Percentiles rank a stretch among this genome's conserved stretches.
Evolutionary conservation across 2,329 filamentous ascomycete species (phyloP).

Genomic region (Gnomoniopsis sp.): DNA sequence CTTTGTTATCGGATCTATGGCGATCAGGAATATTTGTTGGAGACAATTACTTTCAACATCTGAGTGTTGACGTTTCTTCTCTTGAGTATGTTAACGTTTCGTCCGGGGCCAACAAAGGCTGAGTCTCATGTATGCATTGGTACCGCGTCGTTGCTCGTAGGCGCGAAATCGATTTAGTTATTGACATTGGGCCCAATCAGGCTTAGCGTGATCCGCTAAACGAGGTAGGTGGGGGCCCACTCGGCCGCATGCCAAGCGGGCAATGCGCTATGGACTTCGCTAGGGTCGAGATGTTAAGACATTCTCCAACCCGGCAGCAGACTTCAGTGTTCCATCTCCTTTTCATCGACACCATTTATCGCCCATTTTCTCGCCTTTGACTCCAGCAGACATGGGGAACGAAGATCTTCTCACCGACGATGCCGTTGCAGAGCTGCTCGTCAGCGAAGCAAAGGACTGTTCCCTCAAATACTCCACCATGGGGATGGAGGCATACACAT

Average conservation of each 20-base stretch:
- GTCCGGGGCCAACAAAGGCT: background rate
- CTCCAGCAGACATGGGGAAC: constrained; percentile 33
- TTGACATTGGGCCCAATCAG: constrained; percentile 2
- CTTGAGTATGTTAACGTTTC: background rate
- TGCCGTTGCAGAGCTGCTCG: constrained; percentile 75
- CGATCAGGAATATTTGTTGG: too few relatives aligned
- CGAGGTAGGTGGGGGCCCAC: too few relatives aligned
- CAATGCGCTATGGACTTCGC: too few relatives aligned
- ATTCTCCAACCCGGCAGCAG: background rate
- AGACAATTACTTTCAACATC: background rate
- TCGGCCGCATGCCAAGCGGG: too few relatives aligned
- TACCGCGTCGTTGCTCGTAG: background rate
- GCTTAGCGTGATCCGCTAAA: background rate
- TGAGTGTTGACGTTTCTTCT: background rate
- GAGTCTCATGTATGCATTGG: background rate
- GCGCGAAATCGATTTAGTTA: background rate
- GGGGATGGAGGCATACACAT: constrained; percentile 64
- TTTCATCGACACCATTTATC: background rate
- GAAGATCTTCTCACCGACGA: constrained; percentile 65
- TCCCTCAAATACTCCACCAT: constrained; percentile 71
- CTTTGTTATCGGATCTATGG: background rate
- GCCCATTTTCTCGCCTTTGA: background rate
- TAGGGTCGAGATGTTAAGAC: background rate
- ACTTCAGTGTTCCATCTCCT: background rate
- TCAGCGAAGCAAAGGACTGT: constrained; percentile 72